Base-by-base conservation (phyloP, 2,329 filamentous ascomycete genomes). In the Fusarium sulawesiense region DNA sequence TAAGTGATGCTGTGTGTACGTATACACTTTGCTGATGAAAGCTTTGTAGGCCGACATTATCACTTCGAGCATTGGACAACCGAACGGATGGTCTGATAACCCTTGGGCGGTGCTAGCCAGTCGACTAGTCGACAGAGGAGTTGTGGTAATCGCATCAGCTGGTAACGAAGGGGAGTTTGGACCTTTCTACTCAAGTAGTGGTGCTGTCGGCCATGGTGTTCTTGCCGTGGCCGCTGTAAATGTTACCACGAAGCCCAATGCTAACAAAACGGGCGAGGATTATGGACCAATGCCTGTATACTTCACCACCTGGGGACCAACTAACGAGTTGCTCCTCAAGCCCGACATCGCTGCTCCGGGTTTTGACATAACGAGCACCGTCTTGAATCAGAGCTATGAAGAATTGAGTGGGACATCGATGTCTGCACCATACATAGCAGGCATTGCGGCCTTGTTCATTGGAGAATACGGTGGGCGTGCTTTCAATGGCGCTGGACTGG, bases 371-470 rank as follows among this genome's bases (percentile, higher is more conserved):
- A 78, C 85, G 56, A 86, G 83, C 45, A 87, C 85, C 3, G 83
- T 82, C 46, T 79, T 82, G 3, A 76, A 82, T 25, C 77, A 78
- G 25, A 69, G 62, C 12, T 88, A 86, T 65, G 80, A 80, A 16
- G 77, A 84, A 9, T 77, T 85, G 56, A 84, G 81, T 46, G 87
- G 87, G 46, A 88, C 87, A 0, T 87, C 85, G 1, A 88, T 89
- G 86, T 83, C 86, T 1, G 83, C 83, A 7, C 86, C 86, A 1
- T 86, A 86, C 60, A 79, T 86, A 25, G 84, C 86, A 40, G 86
- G 85, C 16, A 77, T 85, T n/a, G 83, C 82, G 6, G 83, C 83
- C 9, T 73, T 86, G 27, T 85, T 82, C 64, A 79, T 85, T 45
- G 78, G 80, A 10, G 73, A 80, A 25, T 75, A 81, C 55, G 83